Conservation (phyloP, 2,329 filamentous ascomycete genomes). For the Microcyclosporella mali region DNA sequence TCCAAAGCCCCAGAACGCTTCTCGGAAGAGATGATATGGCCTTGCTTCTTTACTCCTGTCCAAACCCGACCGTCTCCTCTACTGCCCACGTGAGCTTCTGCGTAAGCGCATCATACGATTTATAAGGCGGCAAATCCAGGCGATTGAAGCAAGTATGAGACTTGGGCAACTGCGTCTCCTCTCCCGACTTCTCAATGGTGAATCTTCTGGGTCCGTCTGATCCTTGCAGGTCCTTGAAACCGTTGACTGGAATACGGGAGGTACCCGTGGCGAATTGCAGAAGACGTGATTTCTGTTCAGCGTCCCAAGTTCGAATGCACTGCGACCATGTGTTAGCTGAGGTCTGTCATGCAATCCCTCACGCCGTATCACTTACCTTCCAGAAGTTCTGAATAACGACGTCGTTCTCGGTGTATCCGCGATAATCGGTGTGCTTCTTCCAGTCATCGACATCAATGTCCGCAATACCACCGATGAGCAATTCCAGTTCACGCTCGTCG, state of each 20-base stretch:
- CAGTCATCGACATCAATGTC: constrained; percentile 99
- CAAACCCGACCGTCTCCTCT: constrained; percentile 97
- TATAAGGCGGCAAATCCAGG: constrained; percentile 89
- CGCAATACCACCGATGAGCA: constrained; percentile 97
- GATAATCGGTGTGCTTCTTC: constrained; percentile 99
- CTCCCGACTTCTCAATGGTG: constrained; percentile 96
- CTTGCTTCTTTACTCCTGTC: constrained; percentile 73
- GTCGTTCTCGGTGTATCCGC: constrained; percentile 95
- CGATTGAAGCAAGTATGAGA: constrained; percentile 99
- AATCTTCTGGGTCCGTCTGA: constrained; percentile 92
- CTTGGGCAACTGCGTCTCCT: constrained; percentile 84
- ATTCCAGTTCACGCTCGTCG: constrained; percentile 91
- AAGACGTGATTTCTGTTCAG: constrained; percentile 93
- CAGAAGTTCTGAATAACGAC: constrained; percentile 98
- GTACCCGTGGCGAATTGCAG: constrained; percentile 97
- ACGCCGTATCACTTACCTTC: constrained; percentile 52
- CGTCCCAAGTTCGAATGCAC: constrained; percentile 91
- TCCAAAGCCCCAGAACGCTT: too few relatives aligned
- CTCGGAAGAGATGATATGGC: too few relatives aligned
- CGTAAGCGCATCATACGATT: constrained; percentile 75
- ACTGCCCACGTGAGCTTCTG: constrained; percentile 93
- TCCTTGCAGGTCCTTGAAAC: constrained; percentile 97
- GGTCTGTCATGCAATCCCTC: not conserved
- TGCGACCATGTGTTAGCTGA: constrained; percentile 11
- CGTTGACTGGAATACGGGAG: constrained; percentile 95